phyloP scores from a whole-genome alignment of 805 yeast species.

The Lachancea lanzarotensis region DNA sequence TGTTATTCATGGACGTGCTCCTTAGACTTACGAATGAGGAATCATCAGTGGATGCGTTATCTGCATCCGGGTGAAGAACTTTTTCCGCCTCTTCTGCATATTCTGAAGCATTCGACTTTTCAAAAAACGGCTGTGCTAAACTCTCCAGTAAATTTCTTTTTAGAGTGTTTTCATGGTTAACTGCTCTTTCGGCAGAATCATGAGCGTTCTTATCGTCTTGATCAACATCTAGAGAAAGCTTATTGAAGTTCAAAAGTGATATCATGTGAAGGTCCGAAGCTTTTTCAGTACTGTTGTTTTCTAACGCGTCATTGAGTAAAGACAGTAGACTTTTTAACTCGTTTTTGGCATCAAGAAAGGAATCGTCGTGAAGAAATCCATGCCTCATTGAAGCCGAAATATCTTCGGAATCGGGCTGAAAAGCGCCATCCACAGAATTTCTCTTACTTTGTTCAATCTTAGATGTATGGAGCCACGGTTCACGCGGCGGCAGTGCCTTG shows the following conservation, averaged over 20 bases:
- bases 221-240: conserved; percentile 22
- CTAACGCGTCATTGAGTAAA: conserved; percentile 29
- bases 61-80: conserved; percentile 34
- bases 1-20: conserved; percentile 7
- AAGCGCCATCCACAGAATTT: background rate
- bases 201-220: conserved; percentile 6
- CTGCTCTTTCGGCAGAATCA: conserved; percentile 6
- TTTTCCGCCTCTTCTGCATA: conserved; percentile 16
- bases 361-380: conserved; percentile 9
- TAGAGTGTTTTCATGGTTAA: conserved; percentile 14
- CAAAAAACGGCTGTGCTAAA: conserved; percentile 33
- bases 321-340: conserved; percentile 27
- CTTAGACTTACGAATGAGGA: conserved; percentile 3
- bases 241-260: conserved; percentile 29
- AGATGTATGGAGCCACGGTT: background rate
- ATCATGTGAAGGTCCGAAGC: conserved; percentile 31
- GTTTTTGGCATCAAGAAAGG: conserved; percentile 20
- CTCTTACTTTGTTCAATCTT: background rate
- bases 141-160: conserved; percentile 27
- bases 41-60: conserved; percentile 2
- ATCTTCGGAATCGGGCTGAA: background rate
- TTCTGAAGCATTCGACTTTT: conserved; percentile 19
- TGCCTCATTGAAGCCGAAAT: conserved; percentile 6
- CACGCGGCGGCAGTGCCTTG: background rate
- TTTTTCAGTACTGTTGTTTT: conserved; percentile 24